phyloP scores from a whole-genome alignment of 805 yeast species.

The Teunomyces funiuensis region DNA sequence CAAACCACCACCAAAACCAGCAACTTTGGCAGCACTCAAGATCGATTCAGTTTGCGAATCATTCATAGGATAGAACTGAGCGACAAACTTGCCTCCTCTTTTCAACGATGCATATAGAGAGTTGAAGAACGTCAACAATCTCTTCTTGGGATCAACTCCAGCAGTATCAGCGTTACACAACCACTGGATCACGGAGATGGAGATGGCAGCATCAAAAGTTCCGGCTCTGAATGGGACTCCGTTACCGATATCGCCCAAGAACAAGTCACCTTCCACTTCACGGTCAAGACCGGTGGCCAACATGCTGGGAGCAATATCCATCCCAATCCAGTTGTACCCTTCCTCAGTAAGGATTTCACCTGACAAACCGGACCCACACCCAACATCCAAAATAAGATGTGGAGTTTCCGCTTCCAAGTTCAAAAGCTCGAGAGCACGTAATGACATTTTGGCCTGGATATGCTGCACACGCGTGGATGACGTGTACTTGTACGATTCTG shows the following conservation, averaged over 20 bases:
- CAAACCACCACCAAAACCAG: conserved; percentile 96
- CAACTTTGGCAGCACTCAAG: conserved; percentile 79
- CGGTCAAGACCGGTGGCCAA: conserved; percentile 90
- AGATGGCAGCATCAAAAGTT: conserved; percentile 92
- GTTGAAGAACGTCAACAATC: conserved; percentile 81
- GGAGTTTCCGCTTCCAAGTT: conserved; percentile 61
- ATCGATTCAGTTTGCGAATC: conserved; percentile 81
- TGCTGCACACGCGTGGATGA: conserved; percentile 95
- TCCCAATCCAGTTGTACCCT: conserved; percentile 91
- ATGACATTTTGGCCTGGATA: conserved; percentile 96
- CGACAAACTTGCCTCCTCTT: conserved; percentile 96
- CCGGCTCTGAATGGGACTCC: conserved; percentile 97
- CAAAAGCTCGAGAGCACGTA: conserved; percentile 84
- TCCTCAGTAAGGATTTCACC: conserved; percentile 95
- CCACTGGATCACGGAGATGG: conserved; percentile 97
- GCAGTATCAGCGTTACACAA: conserved; percentile 91
- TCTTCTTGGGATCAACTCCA: conserved; percentile 75
- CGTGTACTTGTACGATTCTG: conserved; percentile 88
- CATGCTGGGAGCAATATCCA: conserved; percentile 97
- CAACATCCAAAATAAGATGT: conserved; percentile 81
- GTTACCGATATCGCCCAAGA: conserved; percentile 87
- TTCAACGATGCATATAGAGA: conserved; percentile 81
- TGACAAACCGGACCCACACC: conserved; percentile 95
- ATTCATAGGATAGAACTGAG: conserved; percentile 93
- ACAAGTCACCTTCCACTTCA: conserved; percentile 90